phyloP scores from a whole-genome alignment of 1,139 yeast genomes.

The Candida sp. region DNA sequence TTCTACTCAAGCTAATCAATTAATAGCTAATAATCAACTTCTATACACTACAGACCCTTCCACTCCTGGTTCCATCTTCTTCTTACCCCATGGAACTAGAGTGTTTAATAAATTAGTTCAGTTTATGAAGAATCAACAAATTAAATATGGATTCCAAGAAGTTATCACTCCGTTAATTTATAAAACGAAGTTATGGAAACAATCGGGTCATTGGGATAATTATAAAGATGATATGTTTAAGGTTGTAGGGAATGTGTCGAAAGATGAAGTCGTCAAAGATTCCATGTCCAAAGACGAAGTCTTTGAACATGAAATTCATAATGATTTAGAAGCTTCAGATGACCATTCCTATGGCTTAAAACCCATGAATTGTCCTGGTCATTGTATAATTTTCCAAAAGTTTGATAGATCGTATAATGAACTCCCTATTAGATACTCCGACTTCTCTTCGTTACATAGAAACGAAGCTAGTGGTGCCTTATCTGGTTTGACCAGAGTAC shows the following conservation, averaged over 20 bases:
- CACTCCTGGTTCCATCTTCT: constrained; percentile 88
- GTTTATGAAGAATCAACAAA: constrained; percentile 84
- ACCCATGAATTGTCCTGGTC: constrained; percentile 99
- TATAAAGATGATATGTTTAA: constrained; percentile 93
- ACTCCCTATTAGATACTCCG: constrained; percentile 85
- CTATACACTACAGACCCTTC: constrained; percentile 72
- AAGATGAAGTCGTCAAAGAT: constrained; percentile 27
- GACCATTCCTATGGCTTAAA: constrained; percentile 74
- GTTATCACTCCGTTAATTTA: constrained; percentile 92
- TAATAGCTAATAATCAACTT: constrained; percentile 61
- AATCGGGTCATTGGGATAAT: constrained; percentile 96
- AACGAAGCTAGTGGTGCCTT: constrained; percentile 96
- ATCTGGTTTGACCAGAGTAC: constrained; percentile 89
- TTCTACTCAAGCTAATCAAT: constrained; percentile 40
- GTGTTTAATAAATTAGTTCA: constrained; percentile 73
- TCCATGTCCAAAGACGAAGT: constrained; percentile 30
- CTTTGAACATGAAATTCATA: constrained; percentile 14
- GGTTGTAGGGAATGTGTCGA: constrained; percentile 49
- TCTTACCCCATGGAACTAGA: constrained; percentile 88
- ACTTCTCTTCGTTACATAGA: constrained; percentile 91
- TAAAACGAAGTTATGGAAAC: constrained; percentile 82
- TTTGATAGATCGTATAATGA: constrained; percentile 88
- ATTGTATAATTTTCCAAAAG: constrained; percentile 80
- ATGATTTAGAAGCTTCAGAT: constrained; percentile 19
- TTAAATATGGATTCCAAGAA: constrained; percentile 83